phyloP scores from a whole-genome alignment of 78 protist species.

The Salpingoeca rosetta region DNA sequence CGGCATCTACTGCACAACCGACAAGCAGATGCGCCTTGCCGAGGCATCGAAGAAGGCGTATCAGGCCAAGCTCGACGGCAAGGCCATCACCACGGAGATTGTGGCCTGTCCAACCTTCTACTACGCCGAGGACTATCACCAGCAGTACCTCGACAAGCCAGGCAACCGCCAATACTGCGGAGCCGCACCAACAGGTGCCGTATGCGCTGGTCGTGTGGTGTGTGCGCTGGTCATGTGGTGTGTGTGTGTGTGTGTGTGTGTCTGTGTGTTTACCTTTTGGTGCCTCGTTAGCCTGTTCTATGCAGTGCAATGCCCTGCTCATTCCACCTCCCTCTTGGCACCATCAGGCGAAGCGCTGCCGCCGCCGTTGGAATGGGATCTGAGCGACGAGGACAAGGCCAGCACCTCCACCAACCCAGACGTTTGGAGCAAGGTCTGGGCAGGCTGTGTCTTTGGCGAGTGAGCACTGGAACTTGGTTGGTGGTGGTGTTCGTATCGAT shows the following conservation, averaged over 20 bases:
- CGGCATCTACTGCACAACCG: conserved; percentile 50
- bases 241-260: no score
- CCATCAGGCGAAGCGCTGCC: neutral
- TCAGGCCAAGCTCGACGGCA: neutral
- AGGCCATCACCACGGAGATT: conserved; percentile 41
- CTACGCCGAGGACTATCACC: conserved; percentile 66
- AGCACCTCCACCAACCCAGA: neutral
- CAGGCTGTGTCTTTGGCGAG: neutral
- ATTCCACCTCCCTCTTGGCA: neutral
- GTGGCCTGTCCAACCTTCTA: conserved; percentile 30
- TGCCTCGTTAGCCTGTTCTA: neutral
- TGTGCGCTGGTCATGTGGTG: neutral
- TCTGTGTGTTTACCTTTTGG: neutral
- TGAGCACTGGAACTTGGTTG: no score
- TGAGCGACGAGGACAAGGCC: neutral
- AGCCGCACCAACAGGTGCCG: neutral
- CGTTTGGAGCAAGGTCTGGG: neutral
- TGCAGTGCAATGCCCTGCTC: neutral
- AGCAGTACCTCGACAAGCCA: neutral
- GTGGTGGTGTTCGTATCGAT: no score
- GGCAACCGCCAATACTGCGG: neutral
- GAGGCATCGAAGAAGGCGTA: conserved; percentile 8
- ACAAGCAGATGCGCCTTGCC: conserved; percentile 41
- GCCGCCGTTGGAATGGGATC: neutral
- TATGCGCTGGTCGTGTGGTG: neutral